These are phyloP conservation scores for Ramicandelaber brevisporus DNA, from an alignment of 192 early-diverging fungal genomes.

Conservation along the genomic window DNA sequence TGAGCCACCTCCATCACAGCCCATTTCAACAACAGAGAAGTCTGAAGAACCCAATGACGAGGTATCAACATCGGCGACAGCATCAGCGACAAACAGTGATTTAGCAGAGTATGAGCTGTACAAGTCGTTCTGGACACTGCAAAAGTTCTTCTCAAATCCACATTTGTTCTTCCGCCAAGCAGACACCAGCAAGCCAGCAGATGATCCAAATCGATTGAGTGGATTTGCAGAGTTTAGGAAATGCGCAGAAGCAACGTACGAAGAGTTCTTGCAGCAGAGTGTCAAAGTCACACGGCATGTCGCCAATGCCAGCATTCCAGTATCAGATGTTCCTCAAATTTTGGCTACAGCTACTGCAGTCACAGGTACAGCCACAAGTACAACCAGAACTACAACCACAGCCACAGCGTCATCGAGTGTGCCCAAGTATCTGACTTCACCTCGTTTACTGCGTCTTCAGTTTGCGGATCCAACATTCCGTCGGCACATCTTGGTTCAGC, in stretches of 20 bases:
- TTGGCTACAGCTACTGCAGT: too few species aligned
- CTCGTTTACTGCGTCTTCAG: constrained; percentile 19
- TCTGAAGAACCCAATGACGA: too few species aligned
- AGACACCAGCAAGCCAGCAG: neutral
- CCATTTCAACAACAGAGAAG: constrained; percentile 1
- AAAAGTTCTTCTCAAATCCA: constrained; percentile 50
- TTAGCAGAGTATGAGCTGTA: constrained; percentile 20
- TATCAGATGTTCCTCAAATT: too few species aligned
- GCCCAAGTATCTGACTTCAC: constrained; percentile 10
- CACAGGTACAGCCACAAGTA: too few species aligned
- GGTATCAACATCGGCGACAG: too few species aligned
- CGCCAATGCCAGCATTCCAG: too few species aligned
- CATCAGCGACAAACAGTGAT: neutral
- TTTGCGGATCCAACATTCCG: constrained; percentile 58
- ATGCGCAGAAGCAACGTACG: constrained; percentile 5
- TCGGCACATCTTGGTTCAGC: constrained; percentile 63
- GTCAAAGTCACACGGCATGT: constrained; percentile 1
- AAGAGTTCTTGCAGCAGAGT: constrained; percentile 12
- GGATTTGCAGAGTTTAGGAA: constrained; percentile 3
- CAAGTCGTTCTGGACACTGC: constrained; percentile 53
- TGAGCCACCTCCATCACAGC: constrained; percentile 4
- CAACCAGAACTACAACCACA: too few species aligned
- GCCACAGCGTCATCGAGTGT: constrained; percentile 6
- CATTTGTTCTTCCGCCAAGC: constrained; percentile 11
- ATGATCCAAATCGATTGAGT: too few species aligned